Evolutionary conservation across 768 basidiomycete genomes (phyloP), one percentile per base, ranked within the genome.

Genomic region (Leccinum subgranulosum): DNA sequence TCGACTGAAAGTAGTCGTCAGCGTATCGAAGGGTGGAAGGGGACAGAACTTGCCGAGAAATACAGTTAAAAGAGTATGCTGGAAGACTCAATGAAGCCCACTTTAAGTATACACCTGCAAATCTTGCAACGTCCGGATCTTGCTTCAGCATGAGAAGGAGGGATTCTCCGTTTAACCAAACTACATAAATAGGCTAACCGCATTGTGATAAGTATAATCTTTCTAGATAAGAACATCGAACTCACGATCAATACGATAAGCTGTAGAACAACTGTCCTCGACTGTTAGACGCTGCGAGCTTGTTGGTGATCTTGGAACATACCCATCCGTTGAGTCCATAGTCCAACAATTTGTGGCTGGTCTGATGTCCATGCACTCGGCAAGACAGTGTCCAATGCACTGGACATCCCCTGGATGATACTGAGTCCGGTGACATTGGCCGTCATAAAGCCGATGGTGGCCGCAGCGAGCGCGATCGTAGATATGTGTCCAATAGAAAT

Each of bases 301-400:
- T 12, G 33, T n/a, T 3, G 41, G 33, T 17, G 19, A 11, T 17
- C 3, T 39, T 23, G 9, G n/a, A 14, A 59, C 58, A 46, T 60
- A 89, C 88, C 77, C 91, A 94, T 94, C 59, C 94, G 78, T 69
- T 95, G 92, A 12, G 88, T 76, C 94, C 94, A 96, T 2, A 96
- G 78, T 4, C 94, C 94, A 12, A 98, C 93, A 0, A 92, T 78
- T 5, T 86, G 77, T 0, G 95, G 96, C 25, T 91, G 84, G 3
- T 82, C 68, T 3, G 92, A 94, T 0, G 97, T 95, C 94, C 91
- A 99, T 10, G 96, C 94, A 43, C 91, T 84, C 0, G 97, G 96
- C 2, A 98, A 82, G 67, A 99, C 81, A 0, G 96, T 95, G 69
- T 99, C 97, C 31, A 99, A 82, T 0, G 92, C 87, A 57, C 88